Evolutionary conservation across 306 rosid species (phyloP).

Genomic region (Vigna reflexopilosa): DNA sequence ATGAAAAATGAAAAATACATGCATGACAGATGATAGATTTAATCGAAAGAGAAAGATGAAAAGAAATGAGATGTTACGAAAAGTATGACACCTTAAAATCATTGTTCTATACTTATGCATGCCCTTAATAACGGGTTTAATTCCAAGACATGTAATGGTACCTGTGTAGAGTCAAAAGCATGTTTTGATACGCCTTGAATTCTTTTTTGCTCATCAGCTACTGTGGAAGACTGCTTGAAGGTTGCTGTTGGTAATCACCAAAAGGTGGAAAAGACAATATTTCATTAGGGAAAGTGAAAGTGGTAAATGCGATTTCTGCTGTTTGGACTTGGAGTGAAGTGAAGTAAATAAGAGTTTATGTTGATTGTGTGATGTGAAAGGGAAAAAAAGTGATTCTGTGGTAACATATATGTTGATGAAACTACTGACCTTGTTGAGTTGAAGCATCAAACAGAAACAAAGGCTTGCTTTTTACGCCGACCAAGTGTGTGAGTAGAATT

Average conservation of each 20-base stretch:
- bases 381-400: conserved; percentile 9
- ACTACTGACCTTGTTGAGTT: conserved; percentile 49
- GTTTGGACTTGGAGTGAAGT: neutral
- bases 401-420: neutral
- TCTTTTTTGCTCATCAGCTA: conserved; percentile 30
- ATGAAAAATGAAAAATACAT: too few relatives aligned
- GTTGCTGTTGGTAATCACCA: conserved; percentile 18
- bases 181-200: conserved; percentile 26
- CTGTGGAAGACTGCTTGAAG: conserved; percentile 27
- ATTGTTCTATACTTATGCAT: neutral
- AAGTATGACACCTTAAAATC: neutral
- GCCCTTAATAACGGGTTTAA: neutral
- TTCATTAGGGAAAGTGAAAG: neutral
- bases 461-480: conserved; percentile 25
- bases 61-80: neutral
- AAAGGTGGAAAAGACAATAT: conserved; percentile 37
- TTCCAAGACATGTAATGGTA: conserved; percentile 21
- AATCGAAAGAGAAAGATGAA: too few relatives aligned
- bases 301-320: conserved; percentile 25
- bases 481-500: conserved; percentile 29
- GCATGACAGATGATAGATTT: neutral
- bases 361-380: neutral
- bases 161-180: conserved; percentile 40
- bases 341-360: neutral
- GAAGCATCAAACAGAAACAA: conserved; percentile 32